Base-by-base conservation (phyloP, 1,139 yeast species). In the Debaryomyces sp. region DNA sequence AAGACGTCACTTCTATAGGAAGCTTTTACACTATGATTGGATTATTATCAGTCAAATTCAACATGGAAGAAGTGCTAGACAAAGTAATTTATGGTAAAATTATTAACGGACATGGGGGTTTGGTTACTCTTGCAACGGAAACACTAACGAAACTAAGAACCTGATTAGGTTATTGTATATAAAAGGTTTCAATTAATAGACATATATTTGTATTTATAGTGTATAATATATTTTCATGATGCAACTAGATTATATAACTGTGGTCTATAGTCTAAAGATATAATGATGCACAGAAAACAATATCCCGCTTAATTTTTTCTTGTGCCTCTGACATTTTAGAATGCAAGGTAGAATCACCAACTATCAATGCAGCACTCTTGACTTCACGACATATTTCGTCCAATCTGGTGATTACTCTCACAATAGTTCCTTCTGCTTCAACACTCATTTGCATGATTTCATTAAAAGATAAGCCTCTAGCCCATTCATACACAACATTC, bases 401-500 rank as follows among this genome's bases (percentile, higher is more conserved):
- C 50, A 94, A 72, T 59, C 98, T 80, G 2, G 97, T 90, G 45
- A 94, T 94, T 6, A 94, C 98, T 60, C 99, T 79, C n/a, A 94
- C 99, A 65, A 94, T 95, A 0, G 97, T 89, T 34, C 99, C 99
- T 68, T 94, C 99, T 30, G 95, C 94, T 61, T 92, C 97, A 18
- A 83, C 84, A 54, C 96, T 88, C 55, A 90, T 78, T 52, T 83
- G 86, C 87, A 92, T 94, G 57, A 94, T 94, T 50, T 89, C 95
- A 55, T 87, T 87, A 70, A 94, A 94, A 1, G 95, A 80, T 77
- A 91, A 78, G 1, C 99, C 99, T 56, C 96, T 79, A 1, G 98
- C 97, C 99, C 99, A 94, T 68, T 94, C 98, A 64, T 94, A 94
- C 4, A 94, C 96, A 10, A 91, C 97, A 64, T 91, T 94, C 67